Conservation (phyloP, 331 rosid genomes). For the Spiraea crenata region DNA sequence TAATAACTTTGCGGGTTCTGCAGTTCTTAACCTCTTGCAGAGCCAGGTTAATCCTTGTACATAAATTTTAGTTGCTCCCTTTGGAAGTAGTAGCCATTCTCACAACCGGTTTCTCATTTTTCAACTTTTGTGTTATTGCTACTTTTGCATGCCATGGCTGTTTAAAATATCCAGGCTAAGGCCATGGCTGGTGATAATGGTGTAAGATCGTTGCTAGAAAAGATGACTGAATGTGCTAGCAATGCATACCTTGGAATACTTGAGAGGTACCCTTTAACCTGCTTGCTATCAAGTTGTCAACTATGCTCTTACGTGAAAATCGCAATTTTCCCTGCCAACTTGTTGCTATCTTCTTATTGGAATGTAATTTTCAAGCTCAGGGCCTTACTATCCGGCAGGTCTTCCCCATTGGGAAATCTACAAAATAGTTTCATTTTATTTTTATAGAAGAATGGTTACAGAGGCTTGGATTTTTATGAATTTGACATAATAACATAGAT, state of each 20-base stretch:
- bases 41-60: constrained; percentile 63
- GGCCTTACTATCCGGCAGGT: no score
- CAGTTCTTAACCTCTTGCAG: constrained; percentile 89
- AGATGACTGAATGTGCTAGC: constrained; percentile 89
- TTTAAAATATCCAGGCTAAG: constrained; percentile 67
- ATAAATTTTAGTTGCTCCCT: neutral
- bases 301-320: neutral
- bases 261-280: constrained; percentile 55
- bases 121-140: neutral
- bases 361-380: no score
- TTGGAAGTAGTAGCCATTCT: neutral
- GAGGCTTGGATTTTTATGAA: no score
- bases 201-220: constrained; percentile 87
- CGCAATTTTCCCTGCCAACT: neutral
- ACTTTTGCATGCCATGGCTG: neutral
- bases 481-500: no score
- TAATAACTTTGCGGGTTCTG: constrained; percentile 82
- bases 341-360: neutral
- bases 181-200: constrained; percentile 98
- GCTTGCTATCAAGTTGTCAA: neutral
- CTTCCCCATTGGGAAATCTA: no score
- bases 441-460: no score
- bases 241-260: constrained; percentile 89
- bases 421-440: no score
- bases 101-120: neutral